Conservation (phyloP, 768 basidiomycete genomes). For the Daedaleopsis sinensis region DNA sequence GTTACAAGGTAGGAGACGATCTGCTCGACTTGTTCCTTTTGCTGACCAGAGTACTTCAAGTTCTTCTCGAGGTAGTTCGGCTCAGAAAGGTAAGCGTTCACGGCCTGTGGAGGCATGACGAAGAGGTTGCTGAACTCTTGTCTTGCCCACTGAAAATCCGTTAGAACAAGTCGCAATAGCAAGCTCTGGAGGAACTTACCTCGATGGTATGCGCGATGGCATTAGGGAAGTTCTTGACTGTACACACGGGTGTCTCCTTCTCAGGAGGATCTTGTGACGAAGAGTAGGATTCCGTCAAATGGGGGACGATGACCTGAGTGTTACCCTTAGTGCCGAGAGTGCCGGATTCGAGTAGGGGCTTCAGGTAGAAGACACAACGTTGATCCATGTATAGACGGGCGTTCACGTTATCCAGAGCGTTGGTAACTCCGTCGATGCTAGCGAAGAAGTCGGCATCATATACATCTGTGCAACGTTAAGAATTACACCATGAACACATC, state of each 20-base stretch:
- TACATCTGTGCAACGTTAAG: conserved; percentile 54
- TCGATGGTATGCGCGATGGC: conserved; percentile 98
- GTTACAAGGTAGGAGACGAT: conserved; percentile 89
- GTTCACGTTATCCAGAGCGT: conserved; percentile 95
- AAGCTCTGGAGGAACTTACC: conserved; percentile 45
- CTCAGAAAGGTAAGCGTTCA: conserved; percentile 95
- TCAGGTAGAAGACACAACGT: conserved; percentile 94
- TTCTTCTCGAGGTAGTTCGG: conserved; percentile 93
- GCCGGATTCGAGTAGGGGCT: conserved; percentile 95
- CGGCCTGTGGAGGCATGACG: conserved; percentile 90
- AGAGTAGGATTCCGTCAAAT: conserved; percentile 94
- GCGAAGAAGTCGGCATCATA: conserved; percentile 91
- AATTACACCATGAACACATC: conserved; percentile 14
- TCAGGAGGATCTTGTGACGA: conserved; percentile 99
- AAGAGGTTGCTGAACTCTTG: conserved; percentile 92
- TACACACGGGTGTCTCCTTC: conserved; percentile 95
- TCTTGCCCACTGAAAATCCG: conserved; percentile 76
- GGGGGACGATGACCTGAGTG: conserved; percentile 91
- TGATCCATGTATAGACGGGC: conserved; percentile 99
- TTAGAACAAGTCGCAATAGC: conserved; percentile 6
- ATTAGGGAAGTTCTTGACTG: conserved; percentile 99
- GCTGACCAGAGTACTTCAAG: conserved; percentile 90
- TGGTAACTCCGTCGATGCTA: conserved; percentile 90
- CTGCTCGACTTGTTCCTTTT: conserved; percentile 86
- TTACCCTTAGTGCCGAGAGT: conserved; percentile 99